phyloP scores from a whole-genome alignment of 2,329 filamentous ascomycete genomes.

The Gremmenia infestans region DNA sequence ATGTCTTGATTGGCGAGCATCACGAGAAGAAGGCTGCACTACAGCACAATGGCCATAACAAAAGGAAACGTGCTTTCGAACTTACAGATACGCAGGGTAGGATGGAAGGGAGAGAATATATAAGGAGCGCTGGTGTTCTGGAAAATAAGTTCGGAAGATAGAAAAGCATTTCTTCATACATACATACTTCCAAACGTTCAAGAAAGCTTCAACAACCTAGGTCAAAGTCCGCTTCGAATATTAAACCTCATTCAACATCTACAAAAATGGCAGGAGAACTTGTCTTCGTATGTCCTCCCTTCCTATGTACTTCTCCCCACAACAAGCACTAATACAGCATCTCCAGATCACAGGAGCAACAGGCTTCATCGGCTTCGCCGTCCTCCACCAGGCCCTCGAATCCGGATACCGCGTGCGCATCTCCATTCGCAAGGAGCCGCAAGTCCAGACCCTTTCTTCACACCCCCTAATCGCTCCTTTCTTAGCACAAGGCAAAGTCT shows the following conservation, averaged over 20 bases:
- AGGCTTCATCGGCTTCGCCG: slow-evolving; percentile 16
- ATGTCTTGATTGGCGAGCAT: no score
- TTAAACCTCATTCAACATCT: neutral
- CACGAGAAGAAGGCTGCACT: no score
- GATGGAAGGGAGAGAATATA: no score
- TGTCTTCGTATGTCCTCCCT: slow-evolving; percentile 6
- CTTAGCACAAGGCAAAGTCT: neutral
- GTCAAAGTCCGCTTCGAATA: no score
- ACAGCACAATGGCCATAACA: no score
- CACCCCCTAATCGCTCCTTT: slow-evolving; percentile 3
- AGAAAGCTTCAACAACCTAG: no score
- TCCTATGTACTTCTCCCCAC: neutral
- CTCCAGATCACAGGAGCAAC: slow-evolving; percentile 16
- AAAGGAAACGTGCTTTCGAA: no score
- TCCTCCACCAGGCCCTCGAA: slow-evolving; percentile 9
- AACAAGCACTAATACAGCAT: neutral
- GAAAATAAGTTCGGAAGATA: no score
- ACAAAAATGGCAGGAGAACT: slow-evolving; percentile 11
- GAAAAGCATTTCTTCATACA: no score
- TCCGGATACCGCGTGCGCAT: slow-evolving; percentile 10
- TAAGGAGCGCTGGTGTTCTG: no score
- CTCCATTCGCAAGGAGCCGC: slow-evolving; percentile 8
- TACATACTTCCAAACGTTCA: no score
- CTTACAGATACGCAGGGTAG: no score
- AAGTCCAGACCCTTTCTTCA: slow-evolving; percentile 1